Evolutionary conservation across 2,329 filamentous ascomycete genomes (phyloP).

Genomic region (Thielaviopsis punctulata): DNA sequence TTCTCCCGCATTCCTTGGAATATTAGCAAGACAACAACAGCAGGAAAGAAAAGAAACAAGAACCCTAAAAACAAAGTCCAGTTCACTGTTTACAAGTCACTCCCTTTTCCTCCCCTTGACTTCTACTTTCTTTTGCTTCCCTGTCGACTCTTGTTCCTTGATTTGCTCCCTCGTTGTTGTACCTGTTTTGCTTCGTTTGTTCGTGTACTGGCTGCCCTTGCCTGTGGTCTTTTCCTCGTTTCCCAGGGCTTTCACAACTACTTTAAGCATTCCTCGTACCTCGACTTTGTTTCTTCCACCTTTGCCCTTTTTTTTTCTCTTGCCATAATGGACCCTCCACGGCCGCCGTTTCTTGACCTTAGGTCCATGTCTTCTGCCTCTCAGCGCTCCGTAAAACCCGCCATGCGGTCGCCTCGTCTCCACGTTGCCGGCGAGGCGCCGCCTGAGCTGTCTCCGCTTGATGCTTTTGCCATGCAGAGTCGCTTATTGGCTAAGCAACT

Average conservation of each 20-base stretch:
- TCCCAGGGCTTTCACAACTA: neutral
- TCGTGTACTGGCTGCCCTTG: neutral
- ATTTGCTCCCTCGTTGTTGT: neutral
- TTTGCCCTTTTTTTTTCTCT: neutral
- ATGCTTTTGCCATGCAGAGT: conserved; percentile 87
- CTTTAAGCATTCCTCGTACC: neutral
- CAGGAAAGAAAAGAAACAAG: neutral
- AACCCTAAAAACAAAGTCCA: neutral
- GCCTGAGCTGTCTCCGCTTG: conserved; percentile 80
- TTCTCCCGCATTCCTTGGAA: neutral
- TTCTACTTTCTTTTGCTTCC: neutral
- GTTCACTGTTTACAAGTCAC: neutral
- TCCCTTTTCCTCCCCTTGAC: neutral
- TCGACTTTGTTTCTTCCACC: neutral
- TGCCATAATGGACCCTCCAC: conserved; percentile 31
- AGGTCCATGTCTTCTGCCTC: conserved; percentile 40
- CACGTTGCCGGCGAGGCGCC: conserved; percentile 68
- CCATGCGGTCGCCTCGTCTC: conserved; percentile 54
- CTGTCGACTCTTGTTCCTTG: neutral
- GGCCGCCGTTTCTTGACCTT: conserved; percentile 40
- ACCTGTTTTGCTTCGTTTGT: neutral
- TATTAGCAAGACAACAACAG: neutral
- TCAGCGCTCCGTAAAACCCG: conserved; percentile 25
- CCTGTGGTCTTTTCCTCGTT: neutral
- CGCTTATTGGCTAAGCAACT: conserved; percentile 74